Evolutionary conservation across 2,329 filamentous ascomycete species (phyloP).

Genomic region (Trichoderma lentiforme): DNA sequence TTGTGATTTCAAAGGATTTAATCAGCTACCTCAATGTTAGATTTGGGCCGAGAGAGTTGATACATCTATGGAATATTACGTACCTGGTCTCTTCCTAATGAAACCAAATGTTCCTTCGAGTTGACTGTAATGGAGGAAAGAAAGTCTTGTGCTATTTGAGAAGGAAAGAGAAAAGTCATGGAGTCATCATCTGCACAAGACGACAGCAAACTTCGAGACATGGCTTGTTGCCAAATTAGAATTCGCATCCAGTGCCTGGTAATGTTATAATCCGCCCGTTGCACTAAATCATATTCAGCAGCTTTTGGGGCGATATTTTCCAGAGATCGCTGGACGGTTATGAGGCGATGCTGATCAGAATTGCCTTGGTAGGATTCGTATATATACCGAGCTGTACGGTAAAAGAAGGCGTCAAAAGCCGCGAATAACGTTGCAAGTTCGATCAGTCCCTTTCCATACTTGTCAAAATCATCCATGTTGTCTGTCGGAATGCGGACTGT

Average conservation of each 20-base stretch:
- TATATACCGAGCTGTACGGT: background rate
- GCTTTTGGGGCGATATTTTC: background rate
- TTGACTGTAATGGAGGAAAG: slow-evolving; percentile 4
- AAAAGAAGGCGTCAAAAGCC: slow-evolving; percentile 8
- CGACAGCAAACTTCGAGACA: slow-evolving; percentile 4
- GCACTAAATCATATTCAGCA: slow-evolving; percentile 3
- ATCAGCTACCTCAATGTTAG: slow-evolving; percentile 1
- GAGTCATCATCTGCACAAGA: background rate
- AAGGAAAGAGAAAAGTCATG: slow-evolving; percentile 15
- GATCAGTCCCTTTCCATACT: slow-evolving; percentile 13
- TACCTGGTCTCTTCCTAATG: slow-evolving; percentile 16
- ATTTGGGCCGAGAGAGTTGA: too few relatives aligned
- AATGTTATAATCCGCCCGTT: slow-evolving; percentile 16
- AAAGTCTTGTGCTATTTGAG: slow-evolving; percentile 8
- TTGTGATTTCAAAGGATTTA: slow-evolving; percentile 17
- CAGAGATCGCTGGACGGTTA: slow-evolving; percentile 7
- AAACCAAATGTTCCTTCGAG: slow-evolving; percentile 8
- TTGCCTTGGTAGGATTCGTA: background rate
- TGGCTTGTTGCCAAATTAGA: slow-evolving; percentile 16
- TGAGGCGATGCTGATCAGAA: background rate
- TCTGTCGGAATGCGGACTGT: background rate
- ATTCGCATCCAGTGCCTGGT: slow-evolving; percentile 16
- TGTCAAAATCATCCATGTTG: slow-evolving; percentile 8
- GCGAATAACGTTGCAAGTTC: slow-evolving; percentile 11
- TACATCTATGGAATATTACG: background rate